phyloP scores from a whole-genome alignment of 306 rosid genomes.

The Bauhinia variegata region DNA sequence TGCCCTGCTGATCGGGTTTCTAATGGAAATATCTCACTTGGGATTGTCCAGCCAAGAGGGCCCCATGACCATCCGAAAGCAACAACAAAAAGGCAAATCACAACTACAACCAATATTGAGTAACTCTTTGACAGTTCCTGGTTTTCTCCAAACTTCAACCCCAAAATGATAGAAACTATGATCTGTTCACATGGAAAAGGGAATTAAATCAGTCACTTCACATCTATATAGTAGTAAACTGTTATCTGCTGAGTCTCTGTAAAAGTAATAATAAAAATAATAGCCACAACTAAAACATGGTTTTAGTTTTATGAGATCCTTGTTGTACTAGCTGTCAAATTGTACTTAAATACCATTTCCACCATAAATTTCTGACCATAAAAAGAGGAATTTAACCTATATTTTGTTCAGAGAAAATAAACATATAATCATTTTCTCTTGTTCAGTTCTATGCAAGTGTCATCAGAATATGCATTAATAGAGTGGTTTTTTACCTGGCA shows the following conservation, averaged over 20 bases:
- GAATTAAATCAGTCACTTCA: slow-evolving; percentile 1
- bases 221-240: not conserved
- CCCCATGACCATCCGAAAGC: slow-evolving; percentile 88
- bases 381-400: not conserved
- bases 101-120: slow-evolving; percentile 65
- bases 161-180: slow-evolving; percentile 70
- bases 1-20: slow-evolving; percentile 76
- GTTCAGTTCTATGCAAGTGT: too few relatives aligned
- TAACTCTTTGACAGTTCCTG: slow-evolving; percentile 56
- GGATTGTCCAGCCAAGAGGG: slow-evolving; percentile 78
- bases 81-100: slow-evolving; percentile 81
- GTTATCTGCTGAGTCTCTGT: not conserved
- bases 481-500: slow-evolving; percentile 67
- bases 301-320: not conserved
- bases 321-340: not conserved
- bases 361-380: not conserved
- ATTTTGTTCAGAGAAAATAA: not conserved
- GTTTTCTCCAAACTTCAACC: slow-evolving; percentile 63
- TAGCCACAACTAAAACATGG: not conserved
- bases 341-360: not conserved
- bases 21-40: slow-evolving; percentile 70
- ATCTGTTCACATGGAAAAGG: slow-evolving; percentile 50
- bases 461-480: not conserved
- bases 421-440: too few relatives aligned
- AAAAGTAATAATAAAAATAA: not conserved